Base-by-base conservation (phyloP, 2,329 filamentous ascomycete genomes). In the Knoxdaviesia capensis region DNA sequence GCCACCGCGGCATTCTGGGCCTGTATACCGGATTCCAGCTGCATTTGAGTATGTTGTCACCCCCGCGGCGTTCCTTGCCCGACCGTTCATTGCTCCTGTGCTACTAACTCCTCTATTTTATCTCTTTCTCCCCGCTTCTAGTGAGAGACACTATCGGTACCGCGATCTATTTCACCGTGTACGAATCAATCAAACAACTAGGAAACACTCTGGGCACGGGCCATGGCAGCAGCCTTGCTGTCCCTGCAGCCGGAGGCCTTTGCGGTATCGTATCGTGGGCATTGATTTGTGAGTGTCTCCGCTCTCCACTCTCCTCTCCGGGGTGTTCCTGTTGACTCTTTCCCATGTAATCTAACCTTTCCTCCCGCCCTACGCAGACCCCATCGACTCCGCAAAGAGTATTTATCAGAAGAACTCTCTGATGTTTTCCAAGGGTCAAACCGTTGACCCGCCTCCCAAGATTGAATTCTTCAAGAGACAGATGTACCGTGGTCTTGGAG, bases 211-310 rank as follows among this genome's bases (percentile, higher is more conserved):
- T 81, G 48, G 74, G 71, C 36, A 71, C 80, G 39, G 79, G 77
- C 6, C 75, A 81, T n/a, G 83, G 80, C 40, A 81, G 80, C 52
- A 81, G 82, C n/a, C 56, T 83, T 43, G 79, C 83, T 10, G 82
- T 90, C 32, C 71, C 87, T 9, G 65, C 78, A 39, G 81, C 84
- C 20, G 85, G 85, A 42, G 84, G 80, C 29, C 63, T 88, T 43
- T 90, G 84, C 55, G 84, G 84, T 3, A 74, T 90, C 45, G 77
- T 87, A 39, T 87, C 81, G 49, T 90, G 83, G 83, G 80, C 81
- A 39, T 55, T 78, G 55, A 75, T 82, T 55, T 73, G 79, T 83
- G 60, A 53, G 77, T 63, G 32, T 4, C 29, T n/a, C 31, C n/a
- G 34, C 34, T 39, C 39, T 36, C 31, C 30, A 32, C 20, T 7